These are phyloP conservation scores for Heliamphora pulchella DNA, from an alignment of 179 eudicot genomes.

Conservation along the genomic window DNA sequence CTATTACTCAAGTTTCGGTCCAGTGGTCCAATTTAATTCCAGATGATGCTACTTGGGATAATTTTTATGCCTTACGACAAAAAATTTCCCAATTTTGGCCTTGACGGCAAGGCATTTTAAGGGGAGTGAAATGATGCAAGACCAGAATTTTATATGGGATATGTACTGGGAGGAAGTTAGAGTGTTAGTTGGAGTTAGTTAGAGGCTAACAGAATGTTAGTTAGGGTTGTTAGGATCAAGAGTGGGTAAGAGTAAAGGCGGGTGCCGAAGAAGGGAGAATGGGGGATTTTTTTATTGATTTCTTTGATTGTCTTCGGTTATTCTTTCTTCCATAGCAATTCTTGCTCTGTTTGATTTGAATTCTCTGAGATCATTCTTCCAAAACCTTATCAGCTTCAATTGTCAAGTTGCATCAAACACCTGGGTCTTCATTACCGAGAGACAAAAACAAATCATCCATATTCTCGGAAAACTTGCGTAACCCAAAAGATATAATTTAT, in stretches of 20 bases:
- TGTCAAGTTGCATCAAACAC: not conserved
- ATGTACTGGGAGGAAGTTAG: too few relatives aligned
- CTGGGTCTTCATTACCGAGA: not conserved
- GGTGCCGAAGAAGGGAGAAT: too few relatives aligned
- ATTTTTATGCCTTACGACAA: not conserved
- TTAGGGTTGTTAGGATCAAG: too few relatives aligned
- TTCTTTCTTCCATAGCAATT: too few relatives aligned
- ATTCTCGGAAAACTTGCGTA: not conserved
- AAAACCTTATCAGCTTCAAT: not conserved
- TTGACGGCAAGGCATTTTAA: not conserved
- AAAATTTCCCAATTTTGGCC: not conserved
- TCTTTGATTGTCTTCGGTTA: too few relatives aligned
- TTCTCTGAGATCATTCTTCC: too few relatives aligned
- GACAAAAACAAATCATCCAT: not conserved
- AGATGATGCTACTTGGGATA: not conserved
- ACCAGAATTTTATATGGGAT: too few relatives aligned
- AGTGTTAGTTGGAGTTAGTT: too few relatives aligned
- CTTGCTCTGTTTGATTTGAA: too few relatives aligned
- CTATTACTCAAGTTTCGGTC: not conserved
- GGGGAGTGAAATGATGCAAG: not conserved
- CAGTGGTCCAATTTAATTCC: not conserved
- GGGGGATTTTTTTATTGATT: too few relatives aligned
- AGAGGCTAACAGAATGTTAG: too few relatives aligned
- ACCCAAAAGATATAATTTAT: not conserved
- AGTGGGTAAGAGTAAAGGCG: too few relatives aligned